These are phyloP conservation scores for Eimeria praecox DNA, from an alignment of 169 alveolate species.

Conservation along the genomic window DNA sequence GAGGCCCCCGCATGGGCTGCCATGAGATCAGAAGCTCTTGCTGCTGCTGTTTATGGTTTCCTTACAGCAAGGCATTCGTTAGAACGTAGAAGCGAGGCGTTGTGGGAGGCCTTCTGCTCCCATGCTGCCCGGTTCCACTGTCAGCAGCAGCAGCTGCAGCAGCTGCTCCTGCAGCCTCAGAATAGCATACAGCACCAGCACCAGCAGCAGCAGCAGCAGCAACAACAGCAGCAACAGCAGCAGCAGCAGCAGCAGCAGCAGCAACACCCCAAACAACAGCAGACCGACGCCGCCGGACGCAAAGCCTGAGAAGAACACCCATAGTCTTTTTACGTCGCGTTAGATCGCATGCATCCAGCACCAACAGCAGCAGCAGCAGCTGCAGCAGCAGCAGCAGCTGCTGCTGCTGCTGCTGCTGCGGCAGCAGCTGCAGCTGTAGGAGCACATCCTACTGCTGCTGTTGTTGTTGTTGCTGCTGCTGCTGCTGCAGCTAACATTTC, in stretches of 20 bases:
- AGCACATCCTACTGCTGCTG: too few species aligned
- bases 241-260: neutral
- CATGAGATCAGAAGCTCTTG: slow-evolving; percentile 42
- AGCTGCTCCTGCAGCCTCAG: slow-evolving; percentile 1
- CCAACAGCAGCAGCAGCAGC: slow-evolving; percentile 20
- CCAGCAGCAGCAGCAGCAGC: slow-evolving; percentile 8
- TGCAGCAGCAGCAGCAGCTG: neutral
- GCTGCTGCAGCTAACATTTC: neutral
- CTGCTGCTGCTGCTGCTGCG: neutral
- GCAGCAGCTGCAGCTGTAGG: slow-evolving; percentile 9
- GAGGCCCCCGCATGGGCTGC: slow-evolving; percentile 61
- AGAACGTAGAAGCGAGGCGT: slow-evolving; percentile 27
- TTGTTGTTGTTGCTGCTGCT: neutral
- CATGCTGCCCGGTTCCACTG: slow-evolving; percentile 62
- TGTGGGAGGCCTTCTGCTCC: slow-evolving; percentile 57
- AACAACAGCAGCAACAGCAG: neutral
- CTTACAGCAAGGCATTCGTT: slow-evolving; percentile 28
- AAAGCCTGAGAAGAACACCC: neutral
- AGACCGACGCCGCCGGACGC: neutral
- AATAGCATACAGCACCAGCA: too few species aligned
- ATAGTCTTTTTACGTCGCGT: neutral
- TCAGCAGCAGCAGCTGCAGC: slow-evolving; percentile 43
- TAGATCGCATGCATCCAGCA: slow-evolving; percentile 27
- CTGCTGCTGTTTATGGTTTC: slow-evolving; percentile 36
- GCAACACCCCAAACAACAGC: neutral